Evolutionary conservation across 805 yeast species (phyloP).

Genomic region (Yarrowia sp.): DNA sequence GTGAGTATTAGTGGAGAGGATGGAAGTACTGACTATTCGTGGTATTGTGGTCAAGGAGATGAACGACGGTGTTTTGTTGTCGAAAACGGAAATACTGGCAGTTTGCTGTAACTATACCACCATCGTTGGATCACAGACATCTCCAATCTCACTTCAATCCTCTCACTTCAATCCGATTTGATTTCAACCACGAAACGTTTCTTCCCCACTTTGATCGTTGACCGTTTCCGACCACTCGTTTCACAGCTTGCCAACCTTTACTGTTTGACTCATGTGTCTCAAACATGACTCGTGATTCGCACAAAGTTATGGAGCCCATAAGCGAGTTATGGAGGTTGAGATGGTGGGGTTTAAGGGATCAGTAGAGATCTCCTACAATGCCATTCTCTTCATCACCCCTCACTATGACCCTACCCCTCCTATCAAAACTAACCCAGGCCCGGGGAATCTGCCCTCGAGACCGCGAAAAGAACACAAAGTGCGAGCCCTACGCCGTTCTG

Average conservation of each 20-base stretch:
- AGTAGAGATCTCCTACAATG: too few relatives aligned
- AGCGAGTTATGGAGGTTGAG: neutral
- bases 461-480: slow-evolving; percentile 8
- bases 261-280: slow-evolving; percentile 18
- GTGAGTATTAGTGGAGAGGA: slow-evolving; percentile 3
- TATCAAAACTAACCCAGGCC: slow-evolving; percentile 36
- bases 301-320: slow-evolving; percentile 9
- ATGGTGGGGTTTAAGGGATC: neutral
- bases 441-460: slow-evolving; percentile 37
- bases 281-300: slow-evolving; percentile 15
- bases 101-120: too few relatives aligned
- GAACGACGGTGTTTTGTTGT: too few relatives aligned
- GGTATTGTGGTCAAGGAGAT: too few relatives aligned
- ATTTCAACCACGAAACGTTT: too few relatives aligned
- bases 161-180: too few relatives aligned
- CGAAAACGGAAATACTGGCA: too few relatives aligned
- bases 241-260: neutral
- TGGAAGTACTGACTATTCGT: neutral
- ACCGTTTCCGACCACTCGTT: neutral
- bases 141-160: too few relatives aligned
- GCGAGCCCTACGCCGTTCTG: slow-evolving; percentile 44
- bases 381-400: too few relatives aligned
- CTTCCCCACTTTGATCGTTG: too few relatives aligned
- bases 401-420: too few relatives aligned
- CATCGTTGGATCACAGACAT: too few relatives aligned